Conservation (phyloP, 1,284 basidiomycete species). For the Apiotrichum akiyoshidainum region DNA sequence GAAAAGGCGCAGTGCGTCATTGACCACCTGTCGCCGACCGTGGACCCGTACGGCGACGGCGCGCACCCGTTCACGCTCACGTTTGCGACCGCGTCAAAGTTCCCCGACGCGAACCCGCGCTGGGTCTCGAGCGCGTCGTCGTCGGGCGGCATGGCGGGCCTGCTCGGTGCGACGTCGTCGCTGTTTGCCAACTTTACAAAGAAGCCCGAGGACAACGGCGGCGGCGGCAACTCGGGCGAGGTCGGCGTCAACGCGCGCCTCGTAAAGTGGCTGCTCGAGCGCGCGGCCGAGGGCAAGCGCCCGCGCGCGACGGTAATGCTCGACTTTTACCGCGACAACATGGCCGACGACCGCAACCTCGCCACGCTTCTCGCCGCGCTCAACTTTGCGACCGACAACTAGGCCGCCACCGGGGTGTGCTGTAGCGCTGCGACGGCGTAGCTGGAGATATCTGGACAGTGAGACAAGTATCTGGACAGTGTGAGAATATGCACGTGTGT, state of each 20-base stretch:
- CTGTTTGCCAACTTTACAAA: constrained; percentile 11
- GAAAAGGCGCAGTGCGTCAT: constrained; percentile 59
- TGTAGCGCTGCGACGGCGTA: too few relatives aligned
- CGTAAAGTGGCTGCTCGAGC: constrained; percentile 63
- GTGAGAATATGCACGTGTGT: too few relatives aligned
- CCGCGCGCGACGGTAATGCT: constrained; percentile 39
- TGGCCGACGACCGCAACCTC: constrained; percentile 11
- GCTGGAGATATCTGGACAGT: too few relatives aligned
- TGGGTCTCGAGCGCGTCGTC: constrained; percentile 57
- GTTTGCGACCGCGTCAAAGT: constrained; percentile 70
- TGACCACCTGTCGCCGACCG: constrained; percentile 24
- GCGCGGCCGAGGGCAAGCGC: constrained; percentile 25
- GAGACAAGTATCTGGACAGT: too few relatives aligned
- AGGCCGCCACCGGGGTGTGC: neutral
- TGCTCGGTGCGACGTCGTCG: constrained; percentile 3
- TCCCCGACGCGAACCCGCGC: constrained; percentile 68
- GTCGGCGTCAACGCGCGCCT: constrained; percentile 73
- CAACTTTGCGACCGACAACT: constrained; percentile 17
- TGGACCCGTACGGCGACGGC: constrained; percentile 4
- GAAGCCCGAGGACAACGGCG: too few relatives aligned
- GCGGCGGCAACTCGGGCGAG: neutral
- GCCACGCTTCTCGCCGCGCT: constrained; percentile 16
- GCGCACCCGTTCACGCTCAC: constrained; percentile 58
- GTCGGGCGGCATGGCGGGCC: constrained; percentile 8
- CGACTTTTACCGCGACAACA: constrained; percentile 40